phyloP scores from a whole-genome alignment of 2,329 filamentous ascomycete species.

The Ophiostoma sp. region DNA sequence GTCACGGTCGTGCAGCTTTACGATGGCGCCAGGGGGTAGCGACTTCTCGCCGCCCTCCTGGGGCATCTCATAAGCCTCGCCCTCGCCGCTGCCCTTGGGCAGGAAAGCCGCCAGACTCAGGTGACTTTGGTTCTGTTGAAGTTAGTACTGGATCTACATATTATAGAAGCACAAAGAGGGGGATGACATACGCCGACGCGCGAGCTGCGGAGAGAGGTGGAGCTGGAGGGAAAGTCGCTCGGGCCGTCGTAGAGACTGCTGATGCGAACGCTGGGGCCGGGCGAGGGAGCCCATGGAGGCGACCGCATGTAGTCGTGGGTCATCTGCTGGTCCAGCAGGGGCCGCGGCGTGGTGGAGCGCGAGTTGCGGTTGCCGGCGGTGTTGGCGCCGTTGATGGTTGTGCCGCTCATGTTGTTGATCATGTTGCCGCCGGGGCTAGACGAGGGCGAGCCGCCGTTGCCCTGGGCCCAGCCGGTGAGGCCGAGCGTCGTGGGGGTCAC shows the following conservation, averaged over 20 bases:
- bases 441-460: slow-evolving; percentile 5
- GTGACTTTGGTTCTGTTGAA: slow-evolving; percentile 36
- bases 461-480: slow-evolving; percentile 17
- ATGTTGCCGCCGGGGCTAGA: slow-evolving; percentile 4
- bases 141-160: background rate
- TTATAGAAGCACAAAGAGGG: background rate
- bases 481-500: slow-evolving; percentile 25
- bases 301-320: slow-evolving; percentile 21
- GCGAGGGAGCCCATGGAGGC: slow-evolving; percentile 23
- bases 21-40: slow-evolving; percentile 34
- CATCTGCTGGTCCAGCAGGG: slow-evolving; percentile 21
- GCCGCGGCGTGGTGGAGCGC: slow-evolving; percentile 19
- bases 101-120: slow-evolving; percentile 40
- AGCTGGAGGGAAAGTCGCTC: slow-evolving; percentile 22
- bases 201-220: slow-evolving; percentile 23
- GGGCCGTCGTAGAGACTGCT: slow-evolving; percentile 24
- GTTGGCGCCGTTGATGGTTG: slow-evolving; percentile 11
- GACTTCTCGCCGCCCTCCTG: slow-evolving; percentile 32
- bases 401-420: slow-evolving; percentile 10
- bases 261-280: slow-evolving; percentile 22
- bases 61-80: slow-evolving; percentile 25
- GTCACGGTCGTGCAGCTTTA: slow-evolving; percentile 40
- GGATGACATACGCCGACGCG: slow-evolving; percentile 23
- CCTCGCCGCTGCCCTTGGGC: slow-evolving; percentile 27
- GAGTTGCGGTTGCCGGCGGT: slow-evolving; percentile 9